Base-by-base conservation (phyloP, 441 rosid species). In the Erodium moschatum region DNA sequence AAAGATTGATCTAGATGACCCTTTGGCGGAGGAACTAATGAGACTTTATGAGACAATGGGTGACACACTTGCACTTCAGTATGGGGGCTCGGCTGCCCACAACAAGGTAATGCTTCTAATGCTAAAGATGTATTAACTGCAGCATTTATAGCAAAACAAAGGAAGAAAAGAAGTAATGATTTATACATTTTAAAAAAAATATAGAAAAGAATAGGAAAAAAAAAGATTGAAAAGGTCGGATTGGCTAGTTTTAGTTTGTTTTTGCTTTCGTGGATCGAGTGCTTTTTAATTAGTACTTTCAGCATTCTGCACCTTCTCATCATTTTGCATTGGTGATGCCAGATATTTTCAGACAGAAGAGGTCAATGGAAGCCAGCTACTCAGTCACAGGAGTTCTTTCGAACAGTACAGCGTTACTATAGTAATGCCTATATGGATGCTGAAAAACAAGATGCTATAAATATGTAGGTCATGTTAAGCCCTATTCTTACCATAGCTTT, bases 291-390 rank as follows among this genome's bases (percentile, higher is more conserved):
- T 44, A 10, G 50, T 11, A 44, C 50, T 44, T 18, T 1, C 62
- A 18, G 24, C 24, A 56, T 20, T 18, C 10, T 18, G 27, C 60
- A 40, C 48, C 31, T 54, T 12, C 62, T 70, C 63, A 58, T 67
- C 70, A 18, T 68, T 73, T 70, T 18, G 31, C 69, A 46, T 35
- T 75, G 21, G 70, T 73, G 73, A 67, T 69, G 18, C 52, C 75
- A 95, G 98, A 89, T 92, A 78, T 92, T 95, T 80, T 89, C 90
- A 64, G 81, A 85, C 85, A 95, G 96, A 80, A 84, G 99, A 76
- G 99, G 99, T 67, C 99, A 92, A 80, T 95, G 98, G 99, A 92
- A 76, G 82, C 98, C 99, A 24, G 97, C 99, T 73, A 90, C 96
- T 42, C 99, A 95, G 84, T 95, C 99, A 65, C 99, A 95, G 82